Base-by-base conservation (phyloP, 2,329 filamentous ascomycete genomes). In the Colletotrichum echinochloae region DNA sequence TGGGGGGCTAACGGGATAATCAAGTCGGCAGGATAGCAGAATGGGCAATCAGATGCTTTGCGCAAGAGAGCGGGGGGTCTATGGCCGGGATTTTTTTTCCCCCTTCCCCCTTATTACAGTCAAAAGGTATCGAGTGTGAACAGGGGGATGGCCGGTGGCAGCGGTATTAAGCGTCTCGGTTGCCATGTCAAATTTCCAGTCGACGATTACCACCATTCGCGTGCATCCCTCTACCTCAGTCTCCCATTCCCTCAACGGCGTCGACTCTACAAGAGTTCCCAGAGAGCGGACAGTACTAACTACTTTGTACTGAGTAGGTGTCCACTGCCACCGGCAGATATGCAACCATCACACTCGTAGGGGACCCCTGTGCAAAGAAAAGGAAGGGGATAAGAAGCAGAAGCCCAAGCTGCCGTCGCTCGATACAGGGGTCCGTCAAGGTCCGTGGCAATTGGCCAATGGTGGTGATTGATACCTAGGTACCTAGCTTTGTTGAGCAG, bases 111-210 rank as follows among this genome's bases (percentile, higher is more conserved):
- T 26, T 30, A 37, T 20, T 28, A 26, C 33, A 48, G 23, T 33
- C 54, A 26, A 26, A 16, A 60, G 48, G 30, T 39, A 35, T 59
- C 30, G n/a, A 16, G 46, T 30, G 30, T 39, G 48, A 60, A 69
- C n/a, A 65, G 55, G 66, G 66, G 57, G 55, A 48, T 23, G 23
- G 54, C 44, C 16, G 37, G 30, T n/a, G 51, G 52, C 44, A 61
- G 30, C 26, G 28, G 59, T 56, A 30, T 18, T 39, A 33, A 33
- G 30, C 30, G 35, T 46, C 52, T 65, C 26, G 55, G 28, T 65
- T 54, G 61, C 46, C 37, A 48, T 65, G 18, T 60, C 62, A 69
- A 65, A 65, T 55, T 54, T 60, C 54, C 56, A 48, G 33, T 39
- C 26, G 20, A 37, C 35, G 33, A 28, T n/a, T 12, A 54, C 18